These are phyloP conservation scores for Flaveria floridana DNA, from an alignment of 140 eudicot species.

Conservation along the genomic window DNA sequence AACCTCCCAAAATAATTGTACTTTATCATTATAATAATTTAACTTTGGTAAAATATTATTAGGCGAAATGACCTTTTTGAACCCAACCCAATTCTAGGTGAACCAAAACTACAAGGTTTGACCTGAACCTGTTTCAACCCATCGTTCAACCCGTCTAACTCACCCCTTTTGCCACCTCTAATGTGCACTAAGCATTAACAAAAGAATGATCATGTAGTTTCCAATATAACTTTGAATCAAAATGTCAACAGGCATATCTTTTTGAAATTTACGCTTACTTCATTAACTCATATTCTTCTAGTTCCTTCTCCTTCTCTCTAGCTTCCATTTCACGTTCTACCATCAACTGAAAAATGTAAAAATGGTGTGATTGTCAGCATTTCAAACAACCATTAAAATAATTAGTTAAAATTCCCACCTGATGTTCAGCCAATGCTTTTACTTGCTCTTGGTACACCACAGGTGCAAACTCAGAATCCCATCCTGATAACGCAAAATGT, in stretches of 20 bases:
- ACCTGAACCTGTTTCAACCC: neutral
- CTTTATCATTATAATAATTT: neutral
- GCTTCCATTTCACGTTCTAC: slow-evolving; percentile 91
- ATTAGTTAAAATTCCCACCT: slow-evolving; percentile 44
- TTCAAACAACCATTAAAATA: neutral
- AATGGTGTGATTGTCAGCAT: neutral
- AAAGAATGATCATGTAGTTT: neutral
- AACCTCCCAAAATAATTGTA: neutral
- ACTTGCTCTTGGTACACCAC: slow-evolving; percentile 86
- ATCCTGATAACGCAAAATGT: slow-evolving; percentile 46
- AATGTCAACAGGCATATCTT: neutral
- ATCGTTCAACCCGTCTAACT: neutral
- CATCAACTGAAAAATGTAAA: slow-evolving; percentile 51
- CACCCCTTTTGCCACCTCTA: neutral
- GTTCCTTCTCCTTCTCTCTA: slow-evolving; percentile 60
- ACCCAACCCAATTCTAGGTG: slow-evolving; percentile 16
- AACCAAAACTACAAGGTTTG: slow-evolving; percentile 1
- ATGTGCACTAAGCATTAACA: neutral
- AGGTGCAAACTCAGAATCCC: slow-evolving; percentile 98
- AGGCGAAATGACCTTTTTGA: neutral
- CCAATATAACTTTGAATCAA: neutral
- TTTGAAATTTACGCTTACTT: slow-evolving; percentile 41
- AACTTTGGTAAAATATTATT: neutral
- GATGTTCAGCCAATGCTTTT: slow-evolving; percentile 84
- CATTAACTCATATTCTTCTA: slow-evolving; percentile 54